Conservation (phyloP, 2,329 filamentous ascomycete species). For the Dactylellina cionopaga region DNA sequence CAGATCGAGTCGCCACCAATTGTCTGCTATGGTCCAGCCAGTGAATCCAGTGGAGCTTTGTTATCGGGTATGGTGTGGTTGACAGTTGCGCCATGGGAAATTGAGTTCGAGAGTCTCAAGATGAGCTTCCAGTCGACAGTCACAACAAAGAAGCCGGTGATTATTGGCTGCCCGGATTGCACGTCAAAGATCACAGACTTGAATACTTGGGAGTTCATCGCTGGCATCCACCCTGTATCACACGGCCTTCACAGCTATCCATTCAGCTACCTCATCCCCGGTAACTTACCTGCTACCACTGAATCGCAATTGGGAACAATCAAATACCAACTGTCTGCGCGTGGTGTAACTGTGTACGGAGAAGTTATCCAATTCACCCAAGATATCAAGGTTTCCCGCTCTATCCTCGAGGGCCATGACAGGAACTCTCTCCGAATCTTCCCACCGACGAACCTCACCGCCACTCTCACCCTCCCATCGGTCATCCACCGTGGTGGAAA, state of each 20-base stretch:
- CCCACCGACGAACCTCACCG: conserved; percentile 92
- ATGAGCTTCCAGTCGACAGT: conserved; percentile 77
- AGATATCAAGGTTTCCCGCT: conserved; percentile 78
- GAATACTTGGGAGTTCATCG: conserved; percentile 80
- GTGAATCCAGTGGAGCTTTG: conserved; percentile 81
- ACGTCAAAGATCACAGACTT: conserved; percentile 76
- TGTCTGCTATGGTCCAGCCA: conserved; percentile 80
- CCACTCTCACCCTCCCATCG: conserved; percentile 80
- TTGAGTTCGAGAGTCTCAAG: conserved; percentile 75
- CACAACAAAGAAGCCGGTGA: conserved; percentile 83
- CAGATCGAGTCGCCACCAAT: conserved; percentile 85
- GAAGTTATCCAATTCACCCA: conserved; percentile 74
- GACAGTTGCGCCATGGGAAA: conserved; percentile 73
- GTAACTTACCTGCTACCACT: conserved; percentile 84
- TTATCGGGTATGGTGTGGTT: conserved; percentile 85
- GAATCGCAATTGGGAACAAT: conserved; percentile 78
- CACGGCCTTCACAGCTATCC: conserved; percentile 79
- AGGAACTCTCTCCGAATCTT: conserved; percentile 94
- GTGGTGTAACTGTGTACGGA: conserved; percentile 70
- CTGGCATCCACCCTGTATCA: conserved; percentile 62
- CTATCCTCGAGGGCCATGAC: conserved; percentile 79
- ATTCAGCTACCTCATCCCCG: conserved; percentile 86
- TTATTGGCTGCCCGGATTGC: conserved; percentile 81
- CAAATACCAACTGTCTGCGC: conserved; percentile 79
- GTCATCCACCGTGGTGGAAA: conserved; percentile 86